Conservation (phyloP, 2,329 filamentous ascomycete species). For the Podosphaera aphanis region DNA sequence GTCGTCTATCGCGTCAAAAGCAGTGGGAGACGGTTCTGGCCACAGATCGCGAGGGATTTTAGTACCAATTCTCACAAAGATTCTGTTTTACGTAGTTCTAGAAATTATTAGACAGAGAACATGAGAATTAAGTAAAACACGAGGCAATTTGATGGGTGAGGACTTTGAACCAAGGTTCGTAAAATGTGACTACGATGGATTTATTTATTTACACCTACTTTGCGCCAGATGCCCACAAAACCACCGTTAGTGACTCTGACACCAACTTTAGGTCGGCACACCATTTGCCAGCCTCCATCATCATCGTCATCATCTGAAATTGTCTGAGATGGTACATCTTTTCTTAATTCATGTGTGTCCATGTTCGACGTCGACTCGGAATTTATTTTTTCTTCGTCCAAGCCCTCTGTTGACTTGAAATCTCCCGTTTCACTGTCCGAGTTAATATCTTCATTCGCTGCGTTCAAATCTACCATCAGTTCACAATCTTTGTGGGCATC, state of each 20-base stretch:
- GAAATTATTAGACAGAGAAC: too few relatives aligned
- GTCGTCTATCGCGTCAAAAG: too few relatives aligned
- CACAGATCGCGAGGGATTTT: too few relatives aligned
- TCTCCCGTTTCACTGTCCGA: not conserved
- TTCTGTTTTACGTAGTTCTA: too few relatives aligned
- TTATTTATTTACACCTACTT: not conserved
- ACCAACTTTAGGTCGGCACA: slow-evolving; percentile 29
- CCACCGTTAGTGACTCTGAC: slow-evolving; percentile 23
- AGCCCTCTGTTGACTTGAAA: not conserved
- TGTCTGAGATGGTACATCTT: not conserved
- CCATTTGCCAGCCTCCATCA: slow-evolving; percentile 18
- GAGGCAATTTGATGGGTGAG: too few relatives aligned
- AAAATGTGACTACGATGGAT: too few relatives aligned
- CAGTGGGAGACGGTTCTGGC: too few relatives aligned
- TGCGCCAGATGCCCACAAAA: slow-evolving; percentile 23
- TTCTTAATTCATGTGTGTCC: not conserved
- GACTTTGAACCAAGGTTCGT: too few relatives aligned
- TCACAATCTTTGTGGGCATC: not conserved
- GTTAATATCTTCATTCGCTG: not conserved
- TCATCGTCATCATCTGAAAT: slow-evolving; percentile 1
- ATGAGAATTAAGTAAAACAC: too few relatives aligned
- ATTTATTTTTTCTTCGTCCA: not conserved
- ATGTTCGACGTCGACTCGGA: not conserved
- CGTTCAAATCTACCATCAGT: not conserved
- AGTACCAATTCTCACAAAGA: too few relatives aligned